Conservation (phyloP, 1,284 basidiomycete species). For the Ustilago esculenta region DNA sequence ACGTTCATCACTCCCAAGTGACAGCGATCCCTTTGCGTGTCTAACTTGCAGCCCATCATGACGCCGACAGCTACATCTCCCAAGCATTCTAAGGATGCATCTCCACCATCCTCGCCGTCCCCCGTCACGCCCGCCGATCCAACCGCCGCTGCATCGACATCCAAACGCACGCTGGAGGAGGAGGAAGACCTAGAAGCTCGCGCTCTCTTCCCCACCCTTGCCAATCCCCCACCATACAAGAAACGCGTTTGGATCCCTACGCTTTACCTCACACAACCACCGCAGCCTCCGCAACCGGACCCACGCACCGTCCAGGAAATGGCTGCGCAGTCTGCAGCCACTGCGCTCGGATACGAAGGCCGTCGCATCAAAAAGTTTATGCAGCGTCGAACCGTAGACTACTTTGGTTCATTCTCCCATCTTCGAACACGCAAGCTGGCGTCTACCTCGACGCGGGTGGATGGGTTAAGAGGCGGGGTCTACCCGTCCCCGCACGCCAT, state of each 20-base stretch:
- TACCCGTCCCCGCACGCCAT: constrained; percentile 55
- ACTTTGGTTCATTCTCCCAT: constrained; percentile 83
- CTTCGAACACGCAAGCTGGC: constrained; percentile 71
- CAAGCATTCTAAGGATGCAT: constrained; percentile 2
- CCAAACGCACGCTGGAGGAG: constrained; percentile 38
- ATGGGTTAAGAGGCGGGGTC: constrained; percentile 21
- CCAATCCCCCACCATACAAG: constrained; percentile 21
- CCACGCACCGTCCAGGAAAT: constrained; percentile 80
- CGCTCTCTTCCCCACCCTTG: constrained; percentile 1
- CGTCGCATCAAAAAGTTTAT: constrained; percentile 85
- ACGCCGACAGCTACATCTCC: constrained; percentile 4
- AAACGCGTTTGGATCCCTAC: constrained; percentile 46
- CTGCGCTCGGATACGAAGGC: constrained; percentile 71
- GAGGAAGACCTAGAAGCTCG: constrained; percentile 14
- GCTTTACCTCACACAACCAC: constrained; percentile 69
- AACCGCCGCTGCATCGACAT: constrained; percentile 12
- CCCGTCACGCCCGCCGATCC: constrained; percentile 15
- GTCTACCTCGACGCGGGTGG: constrained; percentile 11
- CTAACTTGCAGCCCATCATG: too few relatives aligned
- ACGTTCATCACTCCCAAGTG: too few relatives aligned
- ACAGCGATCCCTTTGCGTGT: too few relatives aligned
- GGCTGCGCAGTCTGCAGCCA: constrained; percentile 71
- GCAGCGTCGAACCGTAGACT: constrained; percentile 92
- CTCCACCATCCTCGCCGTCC: constrained; percentile 3
- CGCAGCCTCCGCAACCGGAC: constrained; percentile 80